These are phyloP conservation scores for Acanthamoeba healyi DNA, from an alignment of 208 protist genomes.

Conservation along the genomic window DNA sequence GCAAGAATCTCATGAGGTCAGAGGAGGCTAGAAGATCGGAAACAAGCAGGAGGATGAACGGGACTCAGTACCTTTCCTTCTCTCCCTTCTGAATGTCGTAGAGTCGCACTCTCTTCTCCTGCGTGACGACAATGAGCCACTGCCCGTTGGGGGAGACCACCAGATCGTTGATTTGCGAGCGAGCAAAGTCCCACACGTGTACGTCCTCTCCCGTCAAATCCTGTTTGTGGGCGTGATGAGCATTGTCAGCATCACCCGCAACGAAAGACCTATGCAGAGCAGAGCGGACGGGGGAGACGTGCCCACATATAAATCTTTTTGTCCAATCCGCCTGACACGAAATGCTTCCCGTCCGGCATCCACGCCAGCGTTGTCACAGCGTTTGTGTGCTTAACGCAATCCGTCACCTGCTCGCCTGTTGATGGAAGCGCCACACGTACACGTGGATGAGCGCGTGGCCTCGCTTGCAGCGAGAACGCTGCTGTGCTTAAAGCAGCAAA, in stretches of 20 bases:
- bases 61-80: constrained; percentile 67
- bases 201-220: constrained; percentile 66
- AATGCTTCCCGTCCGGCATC: constrained; percentile 84
- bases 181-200: constrained; percentile 64
- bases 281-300: not conserved
- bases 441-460: too few relatives aligned
- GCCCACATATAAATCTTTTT: constrained; percentile 83
- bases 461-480: too few relatives aligned
- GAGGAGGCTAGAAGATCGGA: too few relatives aligned
- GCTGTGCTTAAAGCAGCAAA: too few relatives aligned
- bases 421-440: too few relatives aligned
- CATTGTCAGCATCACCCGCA: constrained; percentile 4
- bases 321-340: constrained; percentile 84
- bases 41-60: not conserved
- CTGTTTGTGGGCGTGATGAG: constrained; percentile 15
- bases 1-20: too few relatives aligned
- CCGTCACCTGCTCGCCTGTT: too few relatives aligned
- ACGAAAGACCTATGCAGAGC: too few relatives aligned
- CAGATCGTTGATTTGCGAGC: constrained; percentile 84
- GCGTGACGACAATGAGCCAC: constrained; percentile 80
- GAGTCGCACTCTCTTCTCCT: constrained; percentile 83
- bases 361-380: constrained; percentile 85
- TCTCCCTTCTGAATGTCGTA: constrained; percentile 72
- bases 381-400: constrained; percentile 83
- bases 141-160: constrained; percentile 80